A percentile compares a stretch with the other conserved stretches of the same genome.
Conservation (phyloP, 2,329 filamentous ascomycete genomes). For the Exophiala phaeomuriformis region DNA sequence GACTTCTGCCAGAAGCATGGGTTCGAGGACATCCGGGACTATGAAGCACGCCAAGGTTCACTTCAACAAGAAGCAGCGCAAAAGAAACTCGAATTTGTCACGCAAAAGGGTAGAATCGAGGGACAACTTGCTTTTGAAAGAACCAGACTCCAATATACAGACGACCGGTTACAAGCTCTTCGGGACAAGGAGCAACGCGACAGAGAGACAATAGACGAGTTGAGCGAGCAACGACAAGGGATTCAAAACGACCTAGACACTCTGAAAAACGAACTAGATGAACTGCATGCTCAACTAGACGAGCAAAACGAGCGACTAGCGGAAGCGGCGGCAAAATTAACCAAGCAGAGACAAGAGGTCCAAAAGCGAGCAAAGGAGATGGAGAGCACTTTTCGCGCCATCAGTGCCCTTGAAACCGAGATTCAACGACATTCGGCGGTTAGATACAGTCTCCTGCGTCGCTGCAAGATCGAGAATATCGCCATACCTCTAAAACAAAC, state of each 20-base stretch:
- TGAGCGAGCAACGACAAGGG: conserved; percentile 63
- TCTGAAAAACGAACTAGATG: conserved; percentile 68
- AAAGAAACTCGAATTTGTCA: conserved; percentile 77
- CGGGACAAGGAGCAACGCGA: conserved; percentile 61
- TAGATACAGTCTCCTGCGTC: conserved; percentile 75
- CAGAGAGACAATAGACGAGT: conserved; percentile 59
- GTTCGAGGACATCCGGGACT: conserved; percentile 82
- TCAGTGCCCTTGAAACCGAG: conserved; percentile 72
- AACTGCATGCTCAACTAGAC: conserved; percentile 64
- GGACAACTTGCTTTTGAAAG: conserved; percentile 59
- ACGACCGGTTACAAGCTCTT: conserved; percentile 61
- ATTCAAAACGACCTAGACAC: conserved; percentile 67
- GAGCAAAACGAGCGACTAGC: conserved; percentile 60
- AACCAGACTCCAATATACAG: conserved; percentile 63
- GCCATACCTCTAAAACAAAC: conserved; percentile 68
- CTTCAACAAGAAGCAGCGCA: conserved; percentile 83
- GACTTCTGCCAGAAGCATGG: conserved; percentile 80
- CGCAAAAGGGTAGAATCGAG: conserved; percentile 60
- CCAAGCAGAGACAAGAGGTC: conserved; percentile 69
- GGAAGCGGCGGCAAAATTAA: conserved; percentile 65
- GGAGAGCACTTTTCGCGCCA: conserved; percentile 64
- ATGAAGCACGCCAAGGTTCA: conserved; percentile 87
- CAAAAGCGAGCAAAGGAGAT: conserved; percentile 80
- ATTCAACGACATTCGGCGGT: conserved; percentile 77
- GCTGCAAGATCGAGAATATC: conserved; percentile 91